Conservation (phyloP, 1,139 yeast species). For the Candida dubliniensis region DNA sequence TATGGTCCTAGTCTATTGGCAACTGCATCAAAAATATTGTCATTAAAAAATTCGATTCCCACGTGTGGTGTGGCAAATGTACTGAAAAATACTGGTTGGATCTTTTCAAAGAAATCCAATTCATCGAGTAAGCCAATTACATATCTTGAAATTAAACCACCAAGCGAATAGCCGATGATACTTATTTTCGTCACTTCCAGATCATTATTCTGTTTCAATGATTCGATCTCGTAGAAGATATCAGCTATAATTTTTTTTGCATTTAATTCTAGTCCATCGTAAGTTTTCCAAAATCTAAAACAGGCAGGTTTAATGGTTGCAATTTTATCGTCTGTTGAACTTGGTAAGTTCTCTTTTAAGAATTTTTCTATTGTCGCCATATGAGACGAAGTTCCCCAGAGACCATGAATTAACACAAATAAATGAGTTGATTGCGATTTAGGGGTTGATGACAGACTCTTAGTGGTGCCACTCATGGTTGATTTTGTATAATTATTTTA, state of each 20-base stretch:
- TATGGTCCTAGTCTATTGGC: conserved; percentile 62
- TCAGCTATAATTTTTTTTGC: conserved; percentile 71
- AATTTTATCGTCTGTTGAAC: conserved; percentile 40
- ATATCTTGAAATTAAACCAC: conserved; percentile 54
- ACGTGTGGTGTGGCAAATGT: conserved; percentile 93
- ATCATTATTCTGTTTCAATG: conserved; percentile 39
- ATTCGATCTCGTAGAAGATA: conserved; percentile 54
- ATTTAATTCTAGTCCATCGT: conserved; percentile 77
- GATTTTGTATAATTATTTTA: background rate
- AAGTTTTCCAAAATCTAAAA: conserved; percentile 76
- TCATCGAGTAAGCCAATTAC: conserved; percentile 66
- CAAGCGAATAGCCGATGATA: conserved; percentile 46
- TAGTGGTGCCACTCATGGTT: background rate
- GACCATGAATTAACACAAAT: conserved; percentile 80
- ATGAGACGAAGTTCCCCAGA: conserved; percentile 85
- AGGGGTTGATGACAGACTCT: background rate
- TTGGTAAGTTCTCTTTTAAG: conserved; percentile 40
- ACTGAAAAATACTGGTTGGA: conserved; percentile 65
- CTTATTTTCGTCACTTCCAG: conserved; percentile 40
- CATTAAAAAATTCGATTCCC: conserved; percentile 58
- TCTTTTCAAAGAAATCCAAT: conserved; percentile 53
- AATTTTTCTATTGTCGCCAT: conserved; percentile 59
- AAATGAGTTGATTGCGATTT: conserved; percentile 50
- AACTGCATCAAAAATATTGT: conserved; percentile 40
- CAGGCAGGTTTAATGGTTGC: conserved; percentile 64